Evolutionary conservation across 208 protist species (phyloP).

Genomic region (Crithidia sp.): DNA sequence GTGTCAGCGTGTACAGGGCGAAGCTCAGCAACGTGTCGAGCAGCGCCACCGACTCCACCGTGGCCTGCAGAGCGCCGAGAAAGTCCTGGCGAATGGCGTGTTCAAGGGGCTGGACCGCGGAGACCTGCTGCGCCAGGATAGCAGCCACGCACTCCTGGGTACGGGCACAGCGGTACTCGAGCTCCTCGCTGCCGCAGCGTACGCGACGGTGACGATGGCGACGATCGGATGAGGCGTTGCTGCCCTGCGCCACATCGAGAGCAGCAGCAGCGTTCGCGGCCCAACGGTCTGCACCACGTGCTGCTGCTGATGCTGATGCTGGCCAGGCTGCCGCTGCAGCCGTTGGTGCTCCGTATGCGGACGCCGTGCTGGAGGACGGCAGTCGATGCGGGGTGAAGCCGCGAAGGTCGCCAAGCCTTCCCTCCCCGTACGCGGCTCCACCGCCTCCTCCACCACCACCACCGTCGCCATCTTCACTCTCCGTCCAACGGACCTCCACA

Average conservation of each 20-base stretch:
- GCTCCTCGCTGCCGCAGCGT: conserved; percentile 76
- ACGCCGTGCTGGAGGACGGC: no score
- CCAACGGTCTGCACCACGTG: no score
- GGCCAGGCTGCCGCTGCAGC: no score
- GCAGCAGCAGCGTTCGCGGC: no score
- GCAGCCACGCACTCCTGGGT: conserved; percentile 61
- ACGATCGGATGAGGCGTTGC: neutral
- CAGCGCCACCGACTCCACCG: conserved; percentile 87
- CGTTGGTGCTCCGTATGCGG: no score
- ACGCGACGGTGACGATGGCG: conserved; percentile 34
- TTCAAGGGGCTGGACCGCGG: conserved; percentile 57
- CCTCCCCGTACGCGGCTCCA: no score
- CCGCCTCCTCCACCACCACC: no score
- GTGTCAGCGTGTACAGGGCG: conserved; percentile 52
- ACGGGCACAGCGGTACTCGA: conserved; percentile 66
- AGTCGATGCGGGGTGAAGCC: neutral
- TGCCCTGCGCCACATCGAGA: neutral
- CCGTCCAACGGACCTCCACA: neutral
- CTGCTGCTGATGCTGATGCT: no score
- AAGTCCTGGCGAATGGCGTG: conserved; percentile 54
- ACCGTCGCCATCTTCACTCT: neutral
- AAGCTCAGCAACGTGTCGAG: conserved; percentile 89
- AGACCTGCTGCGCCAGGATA: conserved; percentile 70
- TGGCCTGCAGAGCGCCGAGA: conserved; percentile 82
- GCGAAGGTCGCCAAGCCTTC: neutral